These are phyloP conservation scores for Kandelia obovata DNA, from an alignment of 345 rosid genomes.

Conservation along the genomic window DNA sequence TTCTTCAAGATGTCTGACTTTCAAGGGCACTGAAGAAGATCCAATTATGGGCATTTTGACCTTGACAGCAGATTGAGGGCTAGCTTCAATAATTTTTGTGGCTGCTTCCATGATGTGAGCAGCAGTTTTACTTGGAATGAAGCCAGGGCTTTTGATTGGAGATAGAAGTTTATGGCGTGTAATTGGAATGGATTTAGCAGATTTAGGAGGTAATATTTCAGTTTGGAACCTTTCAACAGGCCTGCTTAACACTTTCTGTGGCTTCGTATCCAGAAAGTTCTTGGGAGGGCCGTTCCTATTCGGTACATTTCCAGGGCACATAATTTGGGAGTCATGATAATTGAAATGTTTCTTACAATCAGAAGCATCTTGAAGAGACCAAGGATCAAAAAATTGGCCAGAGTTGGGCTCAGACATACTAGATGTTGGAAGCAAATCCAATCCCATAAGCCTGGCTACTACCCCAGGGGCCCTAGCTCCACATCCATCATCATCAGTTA, in stretches of 20 bases:
- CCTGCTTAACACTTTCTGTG: constrained; percentile 44
- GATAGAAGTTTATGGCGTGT: constrained; percentile 89
- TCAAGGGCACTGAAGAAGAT: constrained; percentile 62
- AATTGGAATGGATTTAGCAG: constrained; percentile 89
- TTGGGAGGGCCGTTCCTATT: constrained; percentile 38
- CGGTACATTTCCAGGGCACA: constrained; percentile 53
- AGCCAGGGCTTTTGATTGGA: constrained; percentile 90
- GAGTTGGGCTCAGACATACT: constrained; percentile 48
- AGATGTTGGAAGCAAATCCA: constrained; percentile 72
- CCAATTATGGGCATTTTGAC: constrained; percentile 49
- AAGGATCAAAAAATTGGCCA: constrained; percentile 55
- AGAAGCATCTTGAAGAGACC: constrained; percentile 48
- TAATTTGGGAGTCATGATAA: constrained; percentile 39
- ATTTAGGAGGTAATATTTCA: constrained; percentile 85
- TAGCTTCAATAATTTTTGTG: constrained; percentile 66
- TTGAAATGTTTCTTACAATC: constrained; percentile 47
- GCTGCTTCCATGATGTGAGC: constrained; percentile 98
- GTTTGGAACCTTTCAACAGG: constrained; percentile 92
- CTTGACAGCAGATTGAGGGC: constrained; percentile 41
- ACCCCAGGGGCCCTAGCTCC: constrained; percentile 81
- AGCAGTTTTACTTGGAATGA: constrained; percentile 70
- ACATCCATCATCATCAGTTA: constrained; percentile 79
- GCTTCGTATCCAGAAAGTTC: constrained; percentile 38
- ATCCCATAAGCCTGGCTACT: constrained; percentile 97
- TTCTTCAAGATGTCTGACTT: constrained; percentile 60